Base-by-base conservation (phyloP, 2,329 filamentous ascomycete genomes). In the Venturia pyrina region DNA sequence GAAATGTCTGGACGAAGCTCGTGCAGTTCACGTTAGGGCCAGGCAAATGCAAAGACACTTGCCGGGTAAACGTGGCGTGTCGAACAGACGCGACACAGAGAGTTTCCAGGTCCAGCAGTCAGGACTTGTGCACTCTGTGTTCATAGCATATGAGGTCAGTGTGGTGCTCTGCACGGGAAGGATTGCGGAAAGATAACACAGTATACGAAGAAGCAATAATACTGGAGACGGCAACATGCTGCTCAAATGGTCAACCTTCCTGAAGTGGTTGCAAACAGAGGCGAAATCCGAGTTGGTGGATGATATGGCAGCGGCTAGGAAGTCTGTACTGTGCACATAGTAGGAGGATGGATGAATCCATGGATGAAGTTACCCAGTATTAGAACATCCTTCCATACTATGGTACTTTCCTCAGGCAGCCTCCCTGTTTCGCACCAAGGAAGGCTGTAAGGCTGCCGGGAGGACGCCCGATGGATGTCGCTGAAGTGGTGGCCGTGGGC, bases 51-150 rank as follows among this genome's bases (percentile, higher is more conserved):
- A 37, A 6, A 59, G 28, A 34, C n/a, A 21, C 10, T 15, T 43
- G 41, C 8, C 53, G 15, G 53, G 15, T 15, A 34, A 59, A 59
- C 32, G 53, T 59, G 53, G 53, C 53, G 28, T 59, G 48, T 53
- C 48, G 53, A 59, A 59, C 53, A 59, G 53, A 59, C 53, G 32
- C 32, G 53, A 59, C 53, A 59, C 53, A 59, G 8, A 37, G 28
- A 24, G 53, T 59, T 59, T 59, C 53, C 53, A 59, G 53, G 28
- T n/a, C 21, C 28, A 57, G 28, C 53, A 28, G 53, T 37, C 53
- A 37, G 32, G 53, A 34, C 32, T 37, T 19, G 53, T 59, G 53
- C 53, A 59, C 28, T 34, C n/a, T 32, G 50, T 57, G 50, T 19
- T 11, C 50, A 57, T 57, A 11, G 13, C 11, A 28, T 53, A 15